Evolutionary conservation across 768 basidiomycete genomes (phyloP).

Genomic region (Lactarius trivialis): DNA sequence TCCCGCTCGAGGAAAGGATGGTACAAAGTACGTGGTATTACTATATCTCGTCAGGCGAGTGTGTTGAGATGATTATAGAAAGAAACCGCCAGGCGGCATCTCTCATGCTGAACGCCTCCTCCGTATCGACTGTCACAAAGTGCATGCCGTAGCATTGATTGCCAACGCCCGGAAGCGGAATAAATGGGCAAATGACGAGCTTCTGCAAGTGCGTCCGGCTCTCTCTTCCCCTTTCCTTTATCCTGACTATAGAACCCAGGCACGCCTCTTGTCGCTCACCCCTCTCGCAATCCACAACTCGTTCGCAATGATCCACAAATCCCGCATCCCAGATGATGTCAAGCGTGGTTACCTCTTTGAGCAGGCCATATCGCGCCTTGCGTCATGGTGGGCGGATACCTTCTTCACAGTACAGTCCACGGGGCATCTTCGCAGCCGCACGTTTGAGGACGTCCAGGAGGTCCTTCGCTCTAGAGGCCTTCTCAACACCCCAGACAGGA

Average conservation of each 20-base stretch:
- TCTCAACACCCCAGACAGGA: constrained; percentile 20
- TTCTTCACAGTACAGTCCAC: constrained; percentile 60
- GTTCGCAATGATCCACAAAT: constrained; percentile 76
- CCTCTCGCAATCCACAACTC: constrained; percentile 76
- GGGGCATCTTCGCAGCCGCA: constrained; percentile 67
- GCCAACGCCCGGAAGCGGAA: constrained; percentile 72
- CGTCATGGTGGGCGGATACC: constrained; percentile 74
- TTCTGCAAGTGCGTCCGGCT: constrained; percentile 63
- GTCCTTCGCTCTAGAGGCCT: constrained; percentile 19
- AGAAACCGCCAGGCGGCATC: constrained; percentile 34
- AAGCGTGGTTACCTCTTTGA: constrained; percentile 88
- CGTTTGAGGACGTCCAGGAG: constrained; percentile 66
- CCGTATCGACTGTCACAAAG: constrained; percentile 79
- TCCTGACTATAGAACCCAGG: constrained; percentile 41
- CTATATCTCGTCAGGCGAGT: background rate
- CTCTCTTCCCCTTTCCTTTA: background rate
- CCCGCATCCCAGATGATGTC: constrained; percentile 69
- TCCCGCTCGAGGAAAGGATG: constrained; percentile 34
- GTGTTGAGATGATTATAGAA: constrained; percentile 27
- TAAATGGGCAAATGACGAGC: constrained; percentile 70
- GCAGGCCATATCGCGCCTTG: constrained; percentile 62
- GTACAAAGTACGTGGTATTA: constrained; percentile 40
- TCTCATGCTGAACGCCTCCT: constrained; percentile 62
- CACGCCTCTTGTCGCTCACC: constrained; percentile 79
- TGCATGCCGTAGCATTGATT: constrained; percentile 80